Conservation (phyloP, 2,329 filamentous ascomycete species). For the Colletotrichum tofieldiae region DNA sequence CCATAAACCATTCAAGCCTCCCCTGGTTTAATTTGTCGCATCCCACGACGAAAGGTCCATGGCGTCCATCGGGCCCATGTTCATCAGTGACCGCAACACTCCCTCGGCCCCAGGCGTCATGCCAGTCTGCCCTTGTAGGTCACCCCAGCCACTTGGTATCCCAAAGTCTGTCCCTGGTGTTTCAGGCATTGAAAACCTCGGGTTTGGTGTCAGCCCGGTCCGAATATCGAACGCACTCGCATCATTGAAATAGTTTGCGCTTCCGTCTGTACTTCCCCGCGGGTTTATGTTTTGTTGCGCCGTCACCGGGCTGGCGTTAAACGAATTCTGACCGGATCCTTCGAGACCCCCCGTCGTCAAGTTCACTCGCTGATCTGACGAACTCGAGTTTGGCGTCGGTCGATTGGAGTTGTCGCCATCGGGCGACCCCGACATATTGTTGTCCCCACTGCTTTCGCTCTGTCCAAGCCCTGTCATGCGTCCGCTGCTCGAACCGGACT, state of each 20-base stretch:
- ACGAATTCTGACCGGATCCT: conserved; percentile 62
- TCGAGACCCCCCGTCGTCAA: conserved; percentile 46
- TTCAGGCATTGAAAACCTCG: conserved; percentile 55
- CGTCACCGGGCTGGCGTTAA: conserved; percentile 66
- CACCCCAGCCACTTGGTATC: conserved; percentile 62
- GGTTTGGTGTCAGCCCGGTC: conserved; percentile 53
- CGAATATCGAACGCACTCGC: conserved; percentile 57
- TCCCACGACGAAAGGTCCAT: conserved; percentile 71
- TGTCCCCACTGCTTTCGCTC: conserved; percentile 60
- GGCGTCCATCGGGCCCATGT: conserved; percentile 72
- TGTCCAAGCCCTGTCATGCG: conserved; percentile 57
- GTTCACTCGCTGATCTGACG: conserved; percentile 58
- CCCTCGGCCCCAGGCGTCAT: conserved; percentile 72
- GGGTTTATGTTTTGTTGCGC: conserved; percentile 59
- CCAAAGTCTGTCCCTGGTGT: conserved; percentile 58
- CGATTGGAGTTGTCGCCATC: conserved; percentile 66
- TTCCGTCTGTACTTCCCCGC: conserved; percentile 55
- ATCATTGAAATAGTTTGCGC: conserved; percentile 59
- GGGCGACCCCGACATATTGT: conserved; percentile 64
- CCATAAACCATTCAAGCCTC: neutral
- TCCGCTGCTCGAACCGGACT: conserved; percentile 46
- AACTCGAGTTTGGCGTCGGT: conserved; percentile 74
- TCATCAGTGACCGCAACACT: conserved; percentile 71
- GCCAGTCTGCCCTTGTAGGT: conserved; percentile 59
- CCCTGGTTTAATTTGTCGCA: conserved; percentile 44